Base-by-base conservation (phyloP, 768 basidiomycete species). In the Leucocoprinus sp. region DNA sequence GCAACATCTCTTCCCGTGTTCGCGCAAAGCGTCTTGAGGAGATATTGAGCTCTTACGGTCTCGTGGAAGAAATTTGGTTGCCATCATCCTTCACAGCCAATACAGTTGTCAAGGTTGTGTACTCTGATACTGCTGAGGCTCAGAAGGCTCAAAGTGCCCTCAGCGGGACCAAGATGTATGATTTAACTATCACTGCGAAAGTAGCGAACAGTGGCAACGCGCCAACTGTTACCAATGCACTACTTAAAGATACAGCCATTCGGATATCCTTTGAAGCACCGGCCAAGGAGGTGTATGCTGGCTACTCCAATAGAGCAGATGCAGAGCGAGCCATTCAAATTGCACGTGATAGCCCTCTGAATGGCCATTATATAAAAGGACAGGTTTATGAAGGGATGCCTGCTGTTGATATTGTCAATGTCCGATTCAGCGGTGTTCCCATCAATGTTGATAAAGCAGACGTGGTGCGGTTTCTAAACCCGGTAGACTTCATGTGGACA, bases 221-320 rank as follows among this genome's bases (percentile, higher is more conserved):
- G 19, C 38, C 24, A 33, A 58, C 51, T 0, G 38, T 54, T 2
- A 63, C 69, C 2, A 54, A 56, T 5, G 72, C 68, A 0, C 53
- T 65, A 5, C 58, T 85, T 19, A 63, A 62, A 9, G 80, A 84
- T 49, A 75, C 70, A 1, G 64, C 70, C 1, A 75, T 84, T 8
- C 71, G 72, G 12, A 60, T 90, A 24, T 58, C 67, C 12, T 84
- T 82, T 74, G 73, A 77, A 4, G 73, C 72, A 2, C 80, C 88
- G 0, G 59, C 62, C 15, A 69, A 68, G 33, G 64, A 65, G 1
- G 83, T 73, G 0, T 90, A 76, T 49, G 76, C 74, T 11, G 86
- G 88, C 1, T 90, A 83, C 52, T 56, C 63, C 0, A 71, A 67
- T 0, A 52, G 64, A 42, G 61, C 64, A 34, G 64, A 67, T 7